Conservation (phyloP, 1,284 basidiomycete genomes). For the Polyporus tsugae region DNA sequence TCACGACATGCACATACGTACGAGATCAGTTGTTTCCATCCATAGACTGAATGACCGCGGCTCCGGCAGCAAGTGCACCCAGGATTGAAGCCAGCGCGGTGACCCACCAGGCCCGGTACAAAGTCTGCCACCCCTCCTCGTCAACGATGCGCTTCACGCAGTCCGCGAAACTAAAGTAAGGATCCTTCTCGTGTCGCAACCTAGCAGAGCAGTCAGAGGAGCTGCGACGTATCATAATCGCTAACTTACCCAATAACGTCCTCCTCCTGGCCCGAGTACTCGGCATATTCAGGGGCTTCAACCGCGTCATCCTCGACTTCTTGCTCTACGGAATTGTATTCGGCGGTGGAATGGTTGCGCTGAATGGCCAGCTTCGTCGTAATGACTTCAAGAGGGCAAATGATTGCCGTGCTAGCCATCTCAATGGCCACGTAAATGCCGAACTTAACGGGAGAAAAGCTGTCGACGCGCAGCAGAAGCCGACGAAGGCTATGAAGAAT, state of each 20-base stretch:
- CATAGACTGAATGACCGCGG: constrained; percentile 25
- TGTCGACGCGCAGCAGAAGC: constrained; percentile 61
- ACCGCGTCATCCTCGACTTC: constrained; percentile 74
- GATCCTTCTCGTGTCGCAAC: constrained; percentile 83
- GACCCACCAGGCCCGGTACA: constrained; percentile 91
- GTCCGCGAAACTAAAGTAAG: constrained; percentile 84
- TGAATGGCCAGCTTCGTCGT: constrained; percentile 84
- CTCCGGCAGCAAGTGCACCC: constrained; percentile 66
- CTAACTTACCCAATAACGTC: constrained; percentile 83
- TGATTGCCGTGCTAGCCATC: constrained; percentile 66
- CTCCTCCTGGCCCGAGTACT: constrained; percentile 81
- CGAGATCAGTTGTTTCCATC: constrained; percentile 10
- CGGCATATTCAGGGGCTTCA: constrained; percentile 67
- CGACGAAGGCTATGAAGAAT: constrained; percentile 71
- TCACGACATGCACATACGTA: constrained; percentile 4
- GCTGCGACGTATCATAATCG: background rate
- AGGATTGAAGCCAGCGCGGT: constrained; percentile 74
- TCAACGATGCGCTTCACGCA: constrained; percentile 83
- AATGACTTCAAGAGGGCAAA: constrained; percentile 88
- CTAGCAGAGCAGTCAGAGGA: constrained; percentile 44
- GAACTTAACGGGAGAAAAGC: constrained; percentile 53
- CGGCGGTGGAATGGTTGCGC: constrained; percentile 79
- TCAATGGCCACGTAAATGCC: constrained; percentile 69
- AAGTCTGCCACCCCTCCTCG: constrained; percentile 81
- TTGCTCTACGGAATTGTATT: constrained; percentile 76